Base-by-base conservation (phyloP, 352 stramenopile genomes). In the Phytopythium delawarense region DNA sequence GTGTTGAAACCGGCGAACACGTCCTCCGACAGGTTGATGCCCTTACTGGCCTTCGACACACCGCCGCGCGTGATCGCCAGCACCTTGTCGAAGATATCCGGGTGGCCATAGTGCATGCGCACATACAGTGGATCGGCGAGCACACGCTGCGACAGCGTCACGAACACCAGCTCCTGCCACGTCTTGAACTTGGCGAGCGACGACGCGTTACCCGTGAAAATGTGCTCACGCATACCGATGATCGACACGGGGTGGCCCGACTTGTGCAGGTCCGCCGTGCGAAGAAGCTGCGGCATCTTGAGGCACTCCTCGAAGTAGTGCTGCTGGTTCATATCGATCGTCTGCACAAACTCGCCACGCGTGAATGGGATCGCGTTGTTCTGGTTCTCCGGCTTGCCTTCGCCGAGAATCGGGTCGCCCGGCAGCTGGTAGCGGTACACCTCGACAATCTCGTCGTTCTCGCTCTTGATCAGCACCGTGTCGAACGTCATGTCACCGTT, bases 311-410 rank as follows among this genome's bases (percentile, higher is more conserved):
- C 86, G 57, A 93, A 91, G 71, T 92, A 92, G 64, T 92, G 80
- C 48, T 94, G 74, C 71, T 94, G 86, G 69, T 94, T 94, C 86
- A 92, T 92, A 76, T 94, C 86, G 35, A 94, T 94, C n/a, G 84
- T 92, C 74, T 94, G 86, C 28, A 94, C 67, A 34, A 91, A 92
- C 69, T 94, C 86, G 46, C 86, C 86, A 46, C 84, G 84, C 9
- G 86, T 92, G 62, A 94, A 94, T 35, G 78, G 74, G 13, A 82
- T 63, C 6, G 82, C 86, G 49, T 93, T 91, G 71, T 94, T 94
- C 67, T 94, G 86, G 72, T 94, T 94, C 63, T 93, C 84, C 16
- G 84, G 84, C 62, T 94, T 94, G 40, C 84, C 86, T 65, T 94
- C 84, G 15, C 86, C 86, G 9, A 94, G 44, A 54, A 94, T 88